Evolutionary conservation across 2,329 filamentous ascomycete genomes (phyloP), one percentile per base, ranked within the genome.

Genomic region (Fusarium decemcellulare): DNA sequence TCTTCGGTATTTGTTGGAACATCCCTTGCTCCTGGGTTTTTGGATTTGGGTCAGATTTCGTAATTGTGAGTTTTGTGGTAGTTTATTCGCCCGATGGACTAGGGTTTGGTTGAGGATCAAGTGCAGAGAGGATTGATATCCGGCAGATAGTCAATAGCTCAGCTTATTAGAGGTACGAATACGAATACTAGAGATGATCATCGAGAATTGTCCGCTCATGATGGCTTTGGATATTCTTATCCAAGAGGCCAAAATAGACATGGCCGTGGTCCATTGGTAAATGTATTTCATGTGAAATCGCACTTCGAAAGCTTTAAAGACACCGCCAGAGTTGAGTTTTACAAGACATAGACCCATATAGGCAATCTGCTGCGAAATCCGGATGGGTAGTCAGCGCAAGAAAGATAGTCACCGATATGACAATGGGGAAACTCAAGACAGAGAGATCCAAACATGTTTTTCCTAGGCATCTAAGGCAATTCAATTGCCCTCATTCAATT

Each of bases 1-100:
- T 61, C 42, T 72, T 72, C 66, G 72, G 72, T 74, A 66, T 67
- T 72, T 69, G 34, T 65, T 72, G 72, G 63, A 66, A 63, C 14
- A 36, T 47, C 47, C 53, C 37, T 65, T 59, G 16, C 37, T 11
- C 57, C 23, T 40, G 10, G 6, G 18, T 59, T 52, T 59, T 15
- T n/a, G 40, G 10, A 7, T 16, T 15, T 42, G 46, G 42, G 34
- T 12, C 4, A 53, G 32, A 34, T 56, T 65, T 60, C 39, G 43
- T 34, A 50, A 52, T 59, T 64, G 15, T 32, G 58, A 23, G 40
- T 36, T 56, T 48, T 61, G 39, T 63, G 23, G 55, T 65, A 48
- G 60, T 53, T n/a, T 40, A 9, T 39, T 16, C 29, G 30, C n/a
- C 40, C n/a, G 15, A 9, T 37, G 16, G 23, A 15, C 34, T 61